Conservation (phyloP, 495 filamentous ascomycete species). For the Penicillium tannophilum region DNA sequence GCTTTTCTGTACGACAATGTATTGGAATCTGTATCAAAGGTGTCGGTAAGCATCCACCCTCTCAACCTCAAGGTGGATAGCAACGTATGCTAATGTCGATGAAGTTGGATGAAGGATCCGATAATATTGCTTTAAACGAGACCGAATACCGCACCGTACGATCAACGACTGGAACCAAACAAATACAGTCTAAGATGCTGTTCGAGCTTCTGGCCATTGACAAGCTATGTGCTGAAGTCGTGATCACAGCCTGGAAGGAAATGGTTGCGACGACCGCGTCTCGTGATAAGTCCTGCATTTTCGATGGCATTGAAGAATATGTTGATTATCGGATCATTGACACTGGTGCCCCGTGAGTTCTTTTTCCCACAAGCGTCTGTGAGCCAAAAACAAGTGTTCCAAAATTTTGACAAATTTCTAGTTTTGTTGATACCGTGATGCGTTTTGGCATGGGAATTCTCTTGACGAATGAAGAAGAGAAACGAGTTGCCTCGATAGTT, state of each 20-base stretch:
- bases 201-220: slow-evolving; percentile 27
- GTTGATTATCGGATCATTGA: slow-evolving; percentile 30
- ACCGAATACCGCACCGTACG: slow-evolving; percentile 29
- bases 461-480: slow-evolving; percentile 19
- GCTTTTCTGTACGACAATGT: slow-evolving; percentile 31
- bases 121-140: slow-evolving; percentile 24
- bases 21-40: slow-evolving; percentile 24
- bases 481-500: slow-evolving; percentile 13
- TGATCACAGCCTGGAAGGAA: slow-evolving; percentile 25
- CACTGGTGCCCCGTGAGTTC: slow-evolving; percentile 26
- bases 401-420: slow-evolving; percentile 1
- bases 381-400: neutral
- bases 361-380: slow-evolving; percentile 5
- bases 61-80: no score
- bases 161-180: slow-evolving; percentile 26
- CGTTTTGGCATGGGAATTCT: slow-evolving; percentile 28
- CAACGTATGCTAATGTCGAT: neutral
- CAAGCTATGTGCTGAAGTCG: slow-evolving; percentile 22
- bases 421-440: slow-evolving; percentile 24
- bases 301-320: slow-evolving; percentile 24
- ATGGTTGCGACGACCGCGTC: slow-evolving; percentile 28
- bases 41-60: slow-evolving; percentile 9
- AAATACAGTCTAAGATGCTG: slow-evolving; percentile 31
- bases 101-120: slow-evolving; percentile 21
- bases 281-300: slow-evolving; percentile 22